Base-by-base conservation (phyloP, 345 rosid genomes). In the Corymbia maculata region DNA sequence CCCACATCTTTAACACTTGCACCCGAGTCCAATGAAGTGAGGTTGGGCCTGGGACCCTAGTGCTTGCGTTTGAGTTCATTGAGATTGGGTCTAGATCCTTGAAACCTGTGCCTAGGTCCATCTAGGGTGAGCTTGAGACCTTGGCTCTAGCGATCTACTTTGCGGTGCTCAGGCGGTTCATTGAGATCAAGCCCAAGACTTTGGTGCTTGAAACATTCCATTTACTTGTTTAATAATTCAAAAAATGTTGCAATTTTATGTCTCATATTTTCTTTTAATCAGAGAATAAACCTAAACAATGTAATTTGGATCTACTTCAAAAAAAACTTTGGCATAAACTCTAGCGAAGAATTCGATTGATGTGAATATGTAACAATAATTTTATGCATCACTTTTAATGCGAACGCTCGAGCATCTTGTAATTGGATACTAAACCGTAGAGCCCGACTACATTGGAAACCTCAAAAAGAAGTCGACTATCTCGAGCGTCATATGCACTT, bases 81-180 rank as follows among this genome's bases (percentile, higher is more conserved):
- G 26, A 55, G 61, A 5, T 55, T 55, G 61, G 59, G 28, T 11
- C 61, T 5, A 4, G 2, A 55, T 21, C 61, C 61, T 55, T 55
- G 61, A 55, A 55, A 26, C 11, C 28, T 1, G 12, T 11, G 22
- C 61, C 61, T 55, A 22, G 61, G 61, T 55, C 61, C 5, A 55
- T 55, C 26, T 19, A 55, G 26, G 11, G 21, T 5, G 16, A 11
- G 11, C 26, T 10, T 0, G 22, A 0, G 61, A 55, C 1, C 61
- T 55, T 0, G 0, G 11, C 1, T 1, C 12, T 17, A 8, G 22
- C 26, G 59, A 55, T 55, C 2, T 4, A 10, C 24, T 53, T 0
- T 53, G 1, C 1, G 22, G 5, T 55, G 11, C 59, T 26, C 0
- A 0, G 61, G 61, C 26, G 22, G 61, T 55, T 26, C 61, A 55